phyloP scores from a whole-genome alignment of 352 stramenopile species.

The Pythium dissimile region DNA sequence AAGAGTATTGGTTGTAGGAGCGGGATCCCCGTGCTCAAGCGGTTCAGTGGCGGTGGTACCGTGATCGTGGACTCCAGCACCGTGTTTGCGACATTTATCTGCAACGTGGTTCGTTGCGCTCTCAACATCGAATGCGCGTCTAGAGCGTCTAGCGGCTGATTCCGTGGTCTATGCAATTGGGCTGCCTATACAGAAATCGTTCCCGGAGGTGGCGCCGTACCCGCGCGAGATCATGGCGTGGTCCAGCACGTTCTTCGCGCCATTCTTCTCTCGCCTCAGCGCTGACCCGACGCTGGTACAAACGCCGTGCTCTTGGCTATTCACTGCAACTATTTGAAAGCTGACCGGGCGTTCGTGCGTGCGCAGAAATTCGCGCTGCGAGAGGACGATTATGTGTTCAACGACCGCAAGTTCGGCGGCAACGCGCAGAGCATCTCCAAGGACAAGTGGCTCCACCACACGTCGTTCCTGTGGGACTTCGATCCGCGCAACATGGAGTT shows the following conservation, averaged over 20 bases:
- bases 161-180: not conserved
- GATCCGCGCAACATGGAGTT: slow-evolving; percentile 93
- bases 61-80: slow-evolving; percentile 96
- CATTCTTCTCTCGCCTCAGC: slow-evolving; percentile 65
- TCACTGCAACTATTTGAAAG: too few species aligned
- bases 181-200: slow-evolving; percentile 44
- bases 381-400: slow-evolving; percentile 97
- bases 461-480: slow-evolving; percentile 97
- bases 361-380: slow-evolving; percentile 84
- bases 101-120: slow-evolving; percentile 51
- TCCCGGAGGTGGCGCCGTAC: slow-evolving; percentile 76
- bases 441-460: slow-evolving; percentile 96
- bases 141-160: too few species aligned
- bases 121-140: too few species aligned
- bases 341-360: too few species aligned
- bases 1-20: slow-evolving; percentile 32
- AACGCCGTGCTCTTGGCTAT: too few species aligned
- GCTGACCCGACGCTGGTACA: slow-evolving; percentile 21
- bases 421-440: slow-evolving; percentile 97
- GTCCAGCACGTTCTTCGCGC: slow-evolving; percentile 76
- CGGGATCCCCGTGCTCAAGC: slow-evolving; percentile 86
- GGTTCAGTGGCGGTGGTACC: slow-evolving; percentile 96
- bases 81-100: slow-evolving; percentile 92
- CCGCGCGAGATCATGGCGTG: slow-evolving; percentile 93
- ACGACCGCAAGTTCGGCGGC: slow-evolving; percentile 93